phyloP scores from a whole-genome alignment of 1,284 basidiomycete species.

The Cutaneotrichosporon sp. region DNA sequence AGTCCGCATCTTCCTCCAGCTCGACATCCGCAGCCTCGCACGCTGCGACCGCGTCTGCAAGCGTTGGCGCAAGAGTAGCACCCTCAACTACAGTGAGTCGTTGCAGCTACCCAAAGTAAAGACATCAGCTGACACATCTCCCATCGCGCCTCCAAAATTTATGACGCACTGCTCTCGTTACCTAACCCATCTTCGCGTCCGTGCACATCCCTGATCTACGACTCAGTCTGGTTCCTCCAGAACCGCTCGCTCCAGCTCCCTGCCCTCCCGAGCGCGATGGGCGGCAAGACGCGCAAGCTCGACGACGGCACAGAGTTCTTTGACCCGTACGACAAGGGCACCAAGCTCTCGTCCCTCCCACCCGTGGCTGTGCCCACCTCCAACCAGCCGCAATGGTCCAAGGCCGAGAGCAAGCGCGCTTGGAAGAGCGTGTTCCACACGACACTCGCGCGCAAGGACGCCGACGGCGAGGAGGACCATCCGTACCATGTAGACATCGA shows the following conservation, averaged over 20 bases:
- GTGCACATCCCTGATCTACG: background rate
- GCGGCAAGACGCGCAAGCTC: slow-evolving; percentile 53
- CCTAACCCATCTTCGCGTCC: background rate
- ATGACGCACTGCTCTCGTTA: background rate
- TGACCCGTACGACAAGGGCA: slow-evolving; percentile 52
- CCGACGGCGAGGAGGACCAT: slow-evolving; percentile 37
- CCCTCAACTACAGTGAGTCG: slow-evolving; percentile 77
- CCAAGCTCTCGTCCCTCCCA: slow-evolving; percentile 54
- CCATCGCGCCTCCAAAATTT: background rate
- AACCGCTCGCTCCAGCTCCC: slow-evolving; percentile 51
- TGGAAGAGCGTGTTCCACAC: slow-evolving; percentile 47
- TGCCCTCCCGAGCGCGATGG: slow-evolving; percentile 48
- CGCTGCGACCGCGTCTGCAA: slow-evolving; percentile 73
- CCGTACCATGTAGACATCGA: slow-evolving; percentile 45
- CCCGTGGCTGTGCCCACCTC: slow-evolving; percentile 57
- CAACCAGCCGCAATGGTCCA: slow-evolving; percentile 51
- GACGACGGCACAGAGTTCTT: slow-evolving; percentile 51
- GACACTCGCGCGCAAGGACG: slow-evolving; percentile 42
- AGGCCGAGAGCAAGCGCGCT: slow-evolving; percentile 50
- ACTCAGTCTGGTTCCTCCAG: slow-evolving; percentile 82
- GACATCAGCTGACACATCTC: background rate
- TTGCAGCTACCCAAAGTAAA: background rate
- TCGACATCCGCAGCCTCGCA: slow-evolving; percentile 68
- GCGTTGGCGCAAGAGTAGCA: slow-evolving; percentile 83
- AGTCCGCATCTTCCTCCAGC: slow-evolving; percentile 68